A percentile compares a stretch with the other conserved stretches of the same genome.
phyloP scores from a whole-genome alignment of 345 rosid species.

The Carallia pectinifolia region DNA sequence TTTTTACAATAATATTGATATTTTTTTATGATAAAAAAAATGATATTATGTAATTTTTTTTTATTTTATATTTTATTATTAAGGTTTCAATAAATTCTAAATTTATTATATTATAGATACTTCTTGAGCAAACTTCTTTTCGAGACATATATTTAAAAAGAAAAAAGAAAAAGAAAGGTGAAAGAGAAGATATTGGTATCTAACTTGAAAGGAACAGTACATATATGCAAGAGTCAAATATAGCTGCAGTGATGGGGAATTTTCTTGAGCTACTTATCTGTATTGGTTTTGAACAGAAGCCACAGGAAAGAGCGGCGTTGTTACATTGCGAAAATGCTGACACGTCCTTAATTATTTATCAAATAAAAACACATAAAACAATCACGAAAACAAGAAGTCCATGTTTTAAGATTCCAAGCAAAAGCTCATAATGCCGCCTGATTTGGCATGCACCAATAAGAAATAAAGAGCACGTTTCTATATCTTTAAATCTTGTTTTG shows the following conservation, averaged over 20 bases:
- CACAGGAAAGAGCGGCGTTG: not conserved
- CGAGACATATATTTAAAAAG: too few species aligned
- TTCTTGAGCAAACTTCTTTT: too few species aligned
- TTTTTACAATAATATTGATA: too few species aligned
- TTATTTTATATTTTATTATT: too few species aligned
- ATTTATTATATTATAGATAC: too few species aligned
- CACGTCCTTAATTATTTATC: not conserved
- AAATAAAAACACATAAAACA: not conserved
- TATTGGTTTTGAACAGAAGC: slow-evolving; percentile 13
- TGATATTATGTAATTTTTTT: too few species aligned
- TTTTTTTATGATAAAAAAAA: too few species aligned
- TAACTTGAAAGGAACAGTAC: not conserved
- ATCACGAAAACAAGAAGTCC: not conserved
- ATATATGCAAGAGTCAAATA: slow-evolving; percentile 16
- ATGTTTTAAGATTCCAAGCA: slow-evolving; percentile 19
- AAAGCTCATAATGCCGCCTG: slow-evolving; percentile 26
- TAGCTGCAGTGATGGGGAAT: slow-evolving; percentile 26
- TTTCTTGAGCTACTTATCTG: not conserved
- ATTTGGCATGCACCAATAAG: slow-evolving; percentile 8
- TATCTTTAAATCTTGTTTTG: not conserved
- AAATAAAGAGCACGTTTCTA: slow-evolving; percentile 18
- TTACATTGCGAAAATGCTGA: not conserved
- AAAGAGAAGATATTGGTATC: too few species aligned
- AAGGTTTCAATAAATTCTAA: too few species aligned
- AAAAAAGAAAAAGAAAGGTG: too few species aligned